These are phyloP conservation scores for Macrophomina tecta DNA, from an alignment of 2,329 filamentous ascomycete species.

Conservation along the genomic window DNA sequence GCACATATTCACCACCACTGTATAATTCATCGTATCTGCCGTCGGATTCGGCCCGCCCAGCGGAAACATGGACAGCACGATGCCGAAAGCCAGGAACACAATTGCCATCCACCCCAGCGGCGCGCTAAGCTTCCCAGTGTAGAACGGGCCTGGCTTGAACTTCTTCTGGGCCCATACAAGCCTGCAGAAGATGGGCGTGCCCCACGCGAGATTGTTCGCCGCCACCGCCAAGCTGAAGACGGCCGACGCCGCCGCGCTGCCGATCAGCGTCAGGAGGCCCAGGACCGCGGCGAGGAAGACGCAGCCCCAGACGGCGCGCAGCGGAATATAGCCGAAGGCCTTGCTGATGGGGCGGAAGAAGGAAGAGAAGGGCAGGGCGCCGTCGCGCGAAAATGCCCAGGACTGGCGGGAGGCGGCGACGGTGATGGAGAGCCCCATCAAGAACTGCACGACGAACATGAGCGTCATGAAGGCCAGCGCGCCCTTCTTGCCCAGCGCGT, in stretches of 20 bases:
- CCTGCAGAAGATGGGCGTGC: conserved; percentile 63
- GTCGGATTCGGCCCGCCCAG: conserved; percentile 60
- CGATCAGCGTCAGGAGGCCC: conserved; percentile 65
- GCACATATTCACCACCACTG: conserved; percentile 64
- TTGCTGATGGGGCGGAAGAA: conserved; percentile 64
- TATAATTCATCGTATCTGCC: conserved; percentile 65
- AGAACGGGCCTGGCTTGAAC: conserved; percentile 65
- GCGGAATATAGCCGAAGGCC: conserved; percentile 62
- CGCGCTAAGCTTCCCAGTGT: conserved; percentile 61
- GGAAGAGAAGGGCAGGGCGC: conserved; percentile 64
- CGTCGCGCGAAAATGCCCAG: conserved; percentile 69
- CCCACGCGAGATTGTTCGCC: conserved; percentile 67
- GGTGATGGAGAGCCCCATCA: conserved; percentile 65
- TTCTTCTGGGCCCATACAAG: conserved; percentile 63
- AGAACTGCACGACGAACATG: conserved; percentile 66
- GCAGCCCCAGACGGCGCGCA: conserved; percentile 63
- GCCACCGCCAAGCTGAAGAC: conserved; percentile 66
- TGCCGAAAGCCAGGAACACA: conserved; percentile 61
- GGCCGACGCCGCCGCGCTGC: conserved; percentile 62
- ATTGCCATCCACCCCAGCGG: conserved; percentile 62
- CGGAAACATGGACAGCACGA: conserved; percentile 65
- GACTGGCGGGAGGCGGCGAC: conserved; percentile 65
- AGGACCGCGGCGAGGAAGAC: conserved; percentile 59
- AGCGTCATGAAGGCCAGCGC: conserved; percentile 65
- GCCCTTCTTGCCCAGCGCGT: conserved; percentile 64